phyloP scores from a whole-genome alignment of 1,284 basidiomycete species.

The Lentinus polychrous region DNA sequence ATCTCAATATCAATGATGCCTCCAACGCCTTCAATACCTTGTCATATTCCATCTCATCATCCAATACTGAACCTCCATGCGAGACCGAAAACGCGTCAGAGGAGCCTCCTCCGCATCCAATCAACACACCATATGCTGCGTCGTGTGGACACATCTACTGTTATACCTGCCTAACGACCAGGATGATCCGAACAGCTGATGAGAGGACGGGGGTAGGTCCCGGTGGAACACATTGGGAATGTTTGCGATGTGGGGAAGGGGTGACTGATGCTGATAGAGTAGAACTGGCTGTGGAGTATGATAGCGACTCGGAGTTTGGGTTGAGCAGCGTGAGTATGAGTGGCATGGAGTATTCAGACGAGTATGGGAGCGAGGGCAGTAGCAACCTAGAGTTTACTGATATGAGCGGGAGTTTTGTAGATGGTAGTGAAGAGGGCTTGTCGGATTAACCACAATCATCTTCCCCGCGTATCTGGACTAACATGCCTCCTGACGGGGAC shows the following conservation, averaged over 20 bases:
- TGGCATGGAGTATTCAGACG: constrained; percentile 21
- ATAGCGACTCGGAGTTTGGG: constrained; percentile 17
- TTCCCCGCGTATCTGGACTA: too few relatives aligned
- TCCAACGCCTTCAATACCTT: constrained; percentile 41
- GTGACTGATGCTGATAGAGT: constrained; percentile 51
- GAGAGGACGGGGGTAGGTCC: constrained; percentile 45
- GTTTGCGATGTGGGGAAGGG: constrained; percentile 64
- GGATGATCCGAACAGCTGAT: constrained; percentile 66
- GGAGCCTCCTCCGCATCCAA: constrained; percentile 50
- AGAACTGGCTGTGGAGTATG: constrained; percentile 31
- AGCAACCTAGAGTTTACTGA: constrained; percentile 23
- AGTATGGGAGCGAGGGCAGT: constrained; percentile 21
- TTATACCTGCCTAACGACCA: constrained; percentile 81
- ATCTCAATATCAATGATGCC: constrained; percentile 47
- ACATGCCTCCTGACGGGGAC: too few relatives aligned
- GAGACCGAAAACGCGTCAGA: constrained; percentile 17
- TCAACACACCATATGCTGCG: constrained; percentile 67
- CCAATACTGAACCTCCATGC: constrained; percentile 6
- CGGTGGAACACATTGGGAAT: constrained; percentile 56
- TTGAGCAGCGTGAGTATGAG: constrained; percentile 9
- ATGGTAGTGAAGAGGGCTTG: constrained; percentile 9
- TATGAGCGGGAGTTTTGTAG: constrained; percentile 25
- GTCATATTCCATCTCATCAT: constrained; percentile 12
- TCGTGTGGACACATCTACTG: constrained; percentile 82
- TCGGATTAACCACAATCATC: too few relatives aligned